phyloP scores from a whole-genome alignment of 1,139 yeast species.

The Schwanniomyces etchellsii region DNA sequence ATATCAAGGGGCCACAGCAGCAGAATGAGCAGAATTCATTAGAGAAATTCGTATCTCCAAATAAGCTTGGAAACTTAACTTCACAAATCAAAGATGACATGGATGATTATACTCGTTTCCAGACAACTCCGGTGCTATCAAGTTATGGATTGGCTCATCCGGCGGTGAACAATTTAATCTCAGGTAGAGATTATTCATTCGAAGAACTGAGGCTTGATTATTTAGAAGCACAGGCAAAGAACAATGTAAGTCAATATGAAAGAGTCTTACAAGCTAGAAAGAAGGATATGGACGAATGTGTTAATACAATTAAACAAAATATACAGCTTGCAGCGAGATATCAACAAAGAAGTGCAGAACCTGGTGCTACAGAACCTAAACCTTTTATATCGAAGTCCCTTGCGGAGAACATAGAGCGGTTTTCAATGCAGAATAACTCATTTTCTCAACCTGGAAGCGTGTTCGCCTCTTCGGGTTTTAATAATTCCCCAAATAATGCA shows the following conservation, averaged over 20 bases:
- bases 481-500: neutral
- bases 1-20: slow-evolving; percentile 8
- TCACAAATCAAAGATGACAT: slow-evolving; percentile 12
- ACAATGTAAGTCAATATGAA: slow-evolving; percentile 32
- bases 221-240: slow-evolving; percentile 34
- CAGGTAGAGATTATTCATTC: slow-evolving; percentile 49
- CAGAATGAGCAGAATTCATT: slow-evolving; percentile 3
- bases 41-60: slow-evolving; percentile 7
- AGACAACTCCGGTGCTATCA: slow-evolving; percentile 16
- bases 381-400: slow-evolving; percentile 34
- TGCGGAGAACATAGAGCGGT: slow-evolving; percentile 17
- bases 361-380: slow-evolving; percentile 19
- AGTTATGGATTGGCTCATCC: slow-evolving; percentile 23
- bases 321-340: slow-evolving; percentile 51
- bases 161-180: slow-evolving; percentile 32
- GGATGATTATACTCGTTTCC: slow-evolving; percentile 8
- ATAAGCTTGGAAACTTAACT: slow-evolving; percentile 7
- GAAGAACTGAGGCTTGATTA: slow-evolving; percentile 52
- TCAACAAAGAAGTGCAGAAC: slow-evolving; percentile 43
- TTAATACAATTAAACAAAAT: slow-evolving; percentile 31
- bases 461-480: neutral
- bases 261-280: slow-evolving; percentile 33
- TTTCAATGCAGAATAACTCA: slow-evolving; percentile 3
- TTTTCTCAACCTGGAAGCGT: neutral
- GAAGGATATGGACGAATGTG: slow-evolving; percentile 43